Evolutionary conservation across 1,139 yeast species (phyloP), one percentile per base, ranked within the genome.

Genomic region (Pichia sp.): DNA sequence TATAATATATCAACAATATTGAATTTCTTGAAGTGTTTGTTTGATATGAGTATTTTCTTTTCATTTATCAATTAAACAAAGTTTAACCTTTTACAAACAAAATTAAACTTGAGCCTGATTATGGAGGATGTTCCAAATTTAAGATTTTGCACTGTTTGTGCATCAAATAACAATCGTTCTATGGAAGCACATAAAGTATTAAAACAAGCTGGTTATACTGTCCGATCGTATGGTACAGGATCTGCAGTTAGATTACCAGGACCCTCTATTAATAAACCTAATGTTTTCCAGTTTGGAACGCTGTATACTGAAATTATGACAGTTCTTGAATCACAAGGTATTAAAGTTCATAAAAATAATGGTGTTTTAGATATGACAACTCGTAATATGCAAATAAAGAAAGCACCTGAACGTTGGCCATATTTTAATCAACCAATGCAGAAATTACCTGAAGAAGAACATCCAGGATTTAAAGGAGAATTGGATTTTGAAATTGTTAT

Each of bases 141-240:
- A 35, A 79, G 78, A 62, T 82, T 90, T 56, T 90, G 97, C 71
- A 92, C 98, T 1, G 98, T 92, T 16, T 92, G 98, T 76, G 98
- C 98, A 1, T 86, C 97, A 26, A 92, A 92, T 61, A 87, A 89
- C 61, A 92, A 90, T 62, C 69, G 97, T 64, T 89, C 97, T 2
- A 94, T 92, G 98, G 97, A 90, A 62, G 94, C 97, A 0, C 98
- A 94, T 62, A 80, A 81, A 55, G 95, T 89, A 48, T 72, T 94
- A 45, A 73, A 76, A 58, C 92, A 89, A 48, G 95, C 95, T 2
- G 98, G 98, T 0, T 94, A 75, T 61, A 71, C 78, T 52, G 97
- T 94, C 25, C 69, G 81, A 43, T 89, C 97, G 9, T 92, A 82
- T 63, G 99, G 99, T 45, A 94, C 99, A 1, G 98, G 99, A 20